phyloP scores from a whole-genome alignment of 805 yeast genomes.

The Brettanomyces nanus region DNA sequence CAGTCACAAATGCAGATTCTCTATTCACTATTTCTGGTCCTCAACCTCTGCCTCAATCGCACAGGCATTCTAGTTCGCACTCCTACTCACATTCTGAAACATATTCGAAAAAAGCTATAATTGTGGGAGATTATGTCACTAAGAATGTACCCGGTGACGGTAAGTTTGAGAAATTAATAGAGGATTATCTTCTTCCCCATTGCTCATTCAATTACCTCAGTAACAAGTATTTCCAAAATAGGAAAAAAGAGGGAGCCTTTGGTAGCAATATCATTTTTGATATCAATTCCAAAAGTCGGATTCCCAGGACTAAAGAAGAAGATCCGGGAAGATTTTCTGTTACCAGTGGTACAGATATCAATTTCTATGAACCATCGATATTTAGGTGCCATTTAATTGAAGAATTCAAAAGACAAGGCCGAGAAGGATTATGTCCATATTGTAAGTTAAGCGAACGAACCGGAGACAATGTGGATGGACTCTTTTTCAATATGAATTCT shows the following conservation, averaged over 20 bases:
- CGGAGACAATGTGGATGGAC: slow-evolving; percentile 2
- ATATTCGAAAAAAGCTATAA: background rate
- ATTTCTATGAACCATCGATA: slow-evolving; percentile 13
- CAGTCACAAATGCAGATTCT: too few species aligned
- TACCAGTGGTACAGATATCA: slow-evolving; percentile 3
- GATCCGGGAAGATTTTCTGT: slow-evolving; percentile 1
- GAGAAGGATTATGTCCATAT: slow-evolving; percentile 24
- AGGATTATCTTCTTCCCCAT: slow-evolving; percentile 11
- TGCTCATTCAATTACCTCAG: slow-evolving; percentile 10
- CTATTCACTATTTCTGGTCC: too few species aligned
- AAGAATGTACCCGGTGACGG: slow-evolving; percentile 7
- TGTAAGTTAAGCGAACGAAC: slow-evolving; percentile 12
- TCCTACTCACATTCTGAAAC: too few species aligned
- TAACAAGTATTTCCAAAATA: slow-evolving; percentile 6
- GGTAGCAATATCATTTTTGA: background rate
- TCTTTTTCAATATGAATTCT: slow-evolving; percentile 4
- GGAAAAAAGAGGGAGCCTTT: slow-evolving; percentile 1
- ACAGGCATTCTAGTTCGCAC: too few species aligned
- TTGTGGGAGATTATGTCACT: slow-evolving; percentile 8
- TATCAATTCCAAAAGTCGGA: background rate
- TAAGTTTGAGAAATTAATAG: slow-evolving; percentile 6
- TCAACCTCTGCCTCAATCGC: too few species aligned
- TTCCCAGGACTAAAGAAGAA: slow-evolving; percentile 1
- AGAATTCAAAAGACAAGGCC: background rate
- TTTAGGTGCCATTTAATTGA: slow-evolving; percentile 6